Base-by-base conservation (phyloP, 192 early-diverging fungal species). In the Coemansia sp. region DNA sequence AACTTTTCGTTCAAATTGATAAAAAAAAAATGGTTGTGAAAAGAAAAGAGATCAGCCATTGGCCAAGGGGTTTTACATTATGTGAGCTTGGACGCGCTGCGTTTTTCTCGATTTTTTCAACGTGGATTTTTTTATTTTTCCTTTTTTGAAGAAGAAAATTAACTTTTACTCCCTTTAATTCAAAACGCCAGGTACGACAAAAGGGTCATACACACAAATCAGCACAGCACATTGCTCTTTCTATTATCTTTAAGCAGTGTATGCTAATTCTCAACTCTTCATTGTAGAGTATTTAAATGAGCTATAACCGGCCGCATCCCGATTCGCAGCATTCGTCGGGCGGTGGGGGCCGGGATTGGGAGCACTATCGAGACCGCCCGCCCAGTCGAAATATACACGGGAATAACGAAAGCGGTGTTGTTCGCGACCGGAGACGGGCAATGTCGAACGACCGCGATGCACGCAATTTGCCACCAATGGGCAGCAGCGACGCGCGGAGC, bases 291-390 rank as follows among this genome's bases (percentile, higher is more conserved):
- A 42, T 35, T 24, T 19, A n/a, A 58, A 69, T 74, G 71, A 74
- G 59, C 45, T 60, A 60, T 42, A 67, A 67, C 62, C 48, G 60
- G n/a, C 60, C 54, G 22, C 55, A 38, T 30, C 33, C 70, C 14
- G 70, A 73, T 29, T 64, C 70, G 24, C 64, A 47, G 31, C 33
- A 52, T 53, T 38, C 58, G 22, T 54, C 50, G 29, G 40, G 51
- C 21, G 25, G 53, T 22, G 23, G 58, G 35, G 48, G 58, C 18
- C 58, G 58, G 19, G 65, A 68, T 27, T 59, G 58, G 65, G 65
- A 68, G 14, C 12, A 49, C 18, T 32, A 61, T 23, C 59, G 66
- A 33, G 66, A 68, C 32, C 45, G 66, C 18, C 38, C 59, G 29
- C n/a, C 54, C 16, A 42, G 54, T 16, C 33, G 54, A 43, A 27